Base-by-base conservation (phyloP, 148 eudicot genomes). In the Vaccinium vitisidaea region DNA sequence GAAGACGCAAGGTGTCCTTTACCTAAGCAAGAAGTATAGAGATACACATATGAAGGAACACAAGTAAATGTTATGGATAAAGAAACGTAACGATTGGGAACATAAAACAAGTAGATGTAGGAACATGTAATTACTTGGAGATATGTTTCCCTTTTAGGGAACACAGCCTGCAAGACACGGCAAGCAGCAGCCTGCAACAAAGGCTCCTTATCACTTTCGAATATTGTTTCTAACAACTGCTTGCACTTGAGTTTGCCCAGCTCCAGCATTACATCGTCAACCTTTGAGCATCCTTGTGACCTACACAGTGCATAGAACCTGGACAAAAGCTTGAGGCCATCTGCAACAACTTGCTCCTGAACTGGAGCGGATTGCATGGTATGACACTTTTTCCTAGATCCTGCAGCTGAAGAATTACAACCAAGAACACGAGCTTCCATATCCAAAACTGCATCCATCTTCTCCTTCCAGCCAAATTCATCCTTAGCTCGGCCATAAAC, bases 401-500 rank as follows among this genome's bases (percentile, higher is more conserved):
- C 88, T 43, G 92, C 85, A 84, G 90, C 90, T 89, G 90, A 92
- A 14, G 95, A 91, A 82, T 90, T 91, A 86, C 89, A 84, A 83
- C 98, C 98, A 87, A 97, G 95, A 4, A 86, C 95, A 83, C 93
- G 98, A 71, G 98, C 93, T 89, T 97, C 99, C 95, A 97, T 94
- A 88, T 95, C 96, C 85, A 97, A 88, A 83, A 97, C 92, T 10
- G 94, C 94, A 85, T 97, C 99, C 98, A 97, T 94, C 90, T 97
- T 97, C 91, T 95, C 99, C 81, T 94, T 97, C 99, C 99, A 97
- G 25, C 99, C 98, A 91, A 95, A 97, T 79, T 97, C 99, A 87
- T 97, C 99, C 89, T 97, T 97, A 48, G 95, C 96, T 61, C 98
- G 95, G 77, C 99, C 99, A 92, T 97, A 97, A 83, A 97, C 92